Conservation (phyloP, 192 early-diverging fungal species). For the Gorgonomyces haynaldii region DNA sequence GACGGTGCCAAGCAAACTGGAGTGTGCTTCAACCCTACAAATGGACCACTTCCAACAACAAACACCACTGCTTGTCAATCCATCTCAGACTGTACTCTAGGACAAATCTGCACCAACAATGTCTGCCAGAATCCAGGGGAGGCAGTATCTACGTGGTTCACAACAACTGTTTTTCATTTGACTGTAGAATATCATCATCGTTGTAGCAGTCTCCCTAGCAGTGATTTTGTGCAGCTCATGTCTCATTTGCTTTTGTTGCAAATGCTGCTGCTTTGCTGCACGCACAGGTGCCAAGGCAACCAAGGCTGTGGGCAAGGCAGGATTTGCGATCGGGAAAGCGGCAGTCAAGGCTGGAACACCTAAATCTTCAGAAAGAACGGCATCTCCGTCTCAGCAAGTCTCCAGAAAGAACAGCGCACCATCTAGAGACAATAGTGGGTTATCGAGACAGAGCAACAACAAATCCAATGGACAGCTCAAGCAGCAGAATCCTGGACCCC, state of each 20-base stretch:
- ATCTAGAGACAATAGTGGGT: neutral
- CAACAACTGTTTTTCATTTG: neutral
- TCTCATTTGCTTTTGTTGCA: slow-evolving; percentile 1
- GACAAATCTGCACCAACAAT: neutral
- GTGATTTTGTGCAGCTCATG: neutral
- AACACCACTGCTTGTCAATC: too few species aligned
- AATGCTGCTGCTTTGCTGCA: slow-evolving; percentile 5
- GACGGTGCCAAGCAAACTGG: too few species aligned
- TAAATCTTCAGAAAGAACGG: neutral
- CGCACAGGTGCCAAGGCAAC: neutral
- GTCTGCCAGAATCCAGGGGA: neutral
- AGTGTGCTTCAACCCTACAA: too few species aligned
- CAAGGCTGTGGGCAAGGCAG: neutral
- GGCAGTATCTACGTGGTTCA: neutral
- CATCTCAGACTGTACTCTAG: neutral
- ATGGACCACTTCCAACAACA: too few species aligned
- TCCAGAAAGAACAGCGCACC: neutral
- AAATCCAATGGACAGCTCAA: neutral
- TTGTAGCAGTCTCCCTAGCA: neutral
- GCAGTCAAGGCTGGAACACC: neutral
- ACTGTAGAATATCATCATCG: neutral
- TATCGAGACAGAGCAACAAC: neutral
- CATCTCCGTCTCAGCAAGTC: too few species aligned
- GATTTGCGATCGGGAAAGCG: neutral
- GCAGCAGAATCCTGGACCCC: neutral